Evolutionary conservation across 1,284 basidiomycete genomes (phyloP), one percentile per base, ranked within the genome.

Genomic region (Marasmius tenuissimus): DNA sequence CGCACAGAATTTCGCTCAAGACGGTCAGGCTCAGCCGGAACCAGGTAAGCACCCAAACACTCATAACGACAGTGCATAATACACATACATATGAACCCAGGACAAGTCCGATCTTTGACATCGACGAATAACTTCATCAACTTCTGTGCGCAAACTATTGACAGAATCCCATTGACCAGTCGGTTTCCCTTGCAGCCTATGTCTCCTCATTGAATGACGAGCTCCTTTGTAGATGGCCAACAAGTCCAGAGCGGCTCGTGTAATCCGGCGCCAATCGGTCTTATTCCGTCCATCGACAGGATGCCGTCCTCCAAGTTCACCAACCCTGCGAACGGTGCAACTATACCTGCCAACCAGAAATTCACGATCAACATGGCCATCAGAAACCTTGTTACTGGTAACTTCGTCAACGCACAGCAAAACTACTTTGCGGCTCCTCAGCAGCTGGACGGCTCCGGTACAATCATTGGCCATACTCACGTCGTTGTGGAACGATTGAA

Each of bases 351-450:
- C n/a, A 78, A 83, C 70, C 70, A 72, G 61, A 69, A 73, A 14
- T 85, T 85, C 70, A 81, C 76, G 50, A 39, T 59, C 56, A 35
- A 16, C 27, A 52, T 65, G 11, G 62, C 57, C 50, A 60, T 57
- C 37, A 45, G 60, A n/a, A 63, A 84, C 72, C 63, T 78, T 58
- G 68, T 73, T 49, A 75, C 80, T 42, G 82, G 84, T 61, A 69
- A 70, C 71, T 84, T 85, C 69, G 76, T 74, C 58, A 81, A 79
- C 73, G 79, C 85, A 80, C 39, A 77, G 22, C 45, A 59, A 37
- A 87, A 81, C 72, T 87, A 83, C 75, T 81, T 79, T 72, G 69
- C 78, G 67, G 75, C 81, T 63, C 88, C 87, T 57, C 75, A 85
- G 67, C 79, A 84, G 67, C 72, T 86, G 22, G 76, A 83, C 68